Base-by-base conservation (phyloP, 352 stramenopile genomes). In the Blastocystis hominis region DNA sequence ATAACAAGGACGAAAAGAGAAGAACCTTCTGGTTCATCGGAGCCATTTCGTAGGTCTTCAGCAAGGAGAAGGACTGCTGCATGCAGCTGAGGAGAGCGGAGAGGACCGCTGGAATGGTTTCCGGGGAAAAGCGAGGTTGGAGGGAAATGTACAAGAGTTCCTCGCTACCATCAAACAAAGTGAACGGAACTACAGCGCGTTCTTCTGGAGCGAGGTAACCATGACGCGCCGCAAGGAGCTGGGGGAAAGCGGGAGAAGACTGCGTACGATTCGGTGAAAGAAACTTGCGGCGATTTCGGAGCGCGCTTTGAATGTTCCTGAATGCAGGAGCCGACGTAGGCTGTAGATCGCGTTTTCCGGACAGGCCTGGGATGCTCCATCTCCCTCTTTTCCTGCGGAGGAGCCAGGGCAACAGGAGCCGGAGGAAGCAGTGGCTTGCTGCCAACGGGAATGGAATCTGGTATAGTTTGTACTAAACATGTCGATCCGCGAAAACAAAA, bases 1-100 rank as follows among this genome's bases (percentile, higher is more conserved):
- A 66, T 15, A 68, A 34, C 38, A 84, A 4, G 40, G 72, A 64
- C 38, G 72, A 66, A 34, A 84, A 84, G 53, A 84, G 72, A 68
- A n/a, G 44, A 9, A 61, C 72, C 3, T 40, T 24, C 38, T 84
- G 72, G 54, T 68, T 42, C 20, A 84, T 63, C 44, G 47, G 44
- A 0, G 42, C 34, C 38, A 34, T 17, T 13, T 84, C 72, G 44
- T 54, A 84, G 54, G 38, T 50, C n/a, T 66, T 66, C 7, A 84
- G 47, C 38, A 84, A 50, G 47, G 72, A 84, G 30, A 84, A 47
- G 38, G 72, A 84, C 38, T 84, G 72, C 34, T 66, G 13, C 47
- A 84, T 66, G 4, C 47, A 24, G 53, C 2, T 7, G 44, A 55
- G 42, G 2, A 84, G 2, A 7, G n/a, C 72, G 9, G 34, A 30